Percentiles rank a stretch among this genome's conserved stretches.
Conservation (phyloP, 164 flowering plant species). For the Vitis rotundifolia region DNA sequence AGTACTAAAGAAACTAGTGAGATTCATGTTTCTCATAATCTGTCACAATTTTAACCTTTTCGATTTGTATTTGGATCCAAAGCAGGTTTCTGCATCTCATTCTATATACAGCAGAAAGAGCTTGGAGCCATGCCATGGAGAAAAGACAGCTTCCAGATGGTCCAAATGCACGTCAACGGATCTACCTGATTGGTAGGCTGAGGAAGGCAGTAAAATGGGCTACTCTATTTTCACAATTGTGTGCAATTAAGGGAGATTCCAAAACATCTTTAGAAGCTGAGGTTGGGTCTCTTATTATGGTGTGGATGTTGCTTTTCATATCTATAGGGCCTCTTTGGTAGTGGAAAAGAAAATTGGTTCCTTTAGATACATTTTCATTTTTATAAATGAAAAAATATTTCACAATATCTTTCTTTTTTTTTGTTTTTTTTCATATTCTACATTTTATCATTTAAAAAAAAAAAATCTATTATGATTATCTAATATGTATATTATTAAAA, state of each 20-base stretch:
- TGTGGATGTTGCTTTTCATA: too few relatives aligned
- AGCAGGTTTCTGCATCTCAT: conserved; percentile 87
- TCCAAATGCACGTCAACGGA: conserved; percentile 84
- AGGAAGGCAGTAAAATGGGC: conserved; percentile 98
- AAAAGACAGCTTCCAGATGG: conserved; percentile 92
- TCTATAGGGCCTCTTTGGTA: too few relatives aligned
- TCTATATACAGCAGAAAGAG: conserved; percentile 91
- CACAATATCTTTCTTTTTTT: too few relatives aligned
- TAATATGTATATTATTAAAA: too few relatives aligned
- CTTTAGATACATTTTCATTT: too few relatives aligned
- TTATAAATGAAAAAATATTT: too few relatives aligned
- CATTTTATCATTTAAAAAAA: too few relatives aligned
- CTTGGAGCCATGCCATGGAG: conserved; percentile 99
- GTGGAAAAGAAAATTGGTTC: too few relatives aligned
- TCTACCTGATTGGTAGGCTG: conserved; percentile 81
- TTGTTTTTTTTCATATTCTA: too few relatives aligned
- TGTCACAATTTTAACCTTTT: not conserved
- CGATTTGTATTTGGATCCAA: conserved; percentile 16
- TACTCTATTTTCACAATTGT: conserved; percentile 70
- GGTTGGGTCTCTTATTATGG: conserved; percentile 36
- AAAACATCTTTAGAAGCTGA: conserved; percentile 97
- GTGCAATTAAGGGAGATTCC: conserved; percentile 90
- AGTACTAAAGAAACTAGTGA: too few relatives aligned
- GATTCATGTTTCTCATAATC: not conserved
- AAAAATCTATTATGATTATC: too few relatives aligned